Percentiles rank a stretch among this genome's conserved stretches.
phyloP scores from a whole-genome alignment of 306 rosid species.

The Cotoneaster glaucophyllus region DNA sequence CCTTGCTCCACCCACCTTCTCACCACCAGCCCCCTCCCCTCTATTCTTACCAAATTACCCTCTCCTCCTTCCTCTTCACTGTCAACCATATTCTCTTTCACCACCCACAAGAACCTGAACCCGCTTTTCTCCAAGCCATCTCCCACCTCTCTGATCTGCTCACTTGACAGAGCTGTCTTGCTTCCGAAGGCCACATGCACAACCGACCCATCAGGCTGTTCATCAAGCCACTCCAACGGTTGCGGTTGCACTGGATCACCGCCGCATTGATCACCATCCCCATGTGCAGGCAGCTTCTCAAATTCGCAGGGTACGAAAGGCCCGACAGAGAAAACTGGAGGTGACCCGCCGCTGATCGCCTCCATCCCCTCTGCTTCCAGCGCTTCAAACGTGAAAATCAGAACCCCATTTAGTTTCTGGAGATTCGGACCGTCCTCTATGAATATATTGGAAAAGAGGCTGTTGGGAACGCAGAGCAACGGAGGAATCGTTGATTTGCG shows the following conservation, averaged over 20 bases:
- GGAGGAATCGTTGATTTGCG: constrained; percentile 46
- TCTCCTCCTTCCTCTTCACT: constrained; percentile 25
- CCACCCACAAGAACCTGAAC: constrained; percentile 48
- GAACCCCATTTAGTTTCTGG: constrained; percentile 25
- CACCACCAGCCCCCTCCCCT: constrained; percentile 37
- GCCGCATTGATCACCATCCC: background rate
- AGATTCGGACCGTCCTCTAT: constrained; percentile 28
- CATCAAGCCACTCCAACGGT: constrained; percentile 35
- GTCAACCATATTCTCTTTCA: constrained; percentile 44
- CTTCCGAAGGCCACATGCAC: constrained; percentile 55
- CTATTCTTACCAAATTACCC: constrained; percentile 7
- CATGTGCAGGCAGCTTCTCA: constrained; percentile 15
- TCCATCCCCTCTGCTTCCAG: constrained; percentile 26
- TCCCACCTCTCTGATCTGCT: constrained; percentile 46
- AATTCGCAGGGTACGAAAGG: constrained; percentile 46
- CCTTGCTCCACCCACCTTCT: constrained; percentile 45
- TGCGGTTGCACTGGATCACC: too few species aligned
- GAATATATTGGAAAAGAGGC: constrained; percentile 8
- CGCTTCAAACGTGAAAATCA: constrained; percentile 37
- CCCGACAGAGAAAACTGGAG: constrained; percentile 37
- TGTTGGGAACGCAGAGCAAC: constrained; percentile 3
- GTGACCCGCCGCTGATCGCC: constrained; percentile 30
- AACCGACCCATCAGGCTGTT: constrained; percentile 34
- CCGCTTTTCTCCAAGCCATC: constrained; percentile 40
- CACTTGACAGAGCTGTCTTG: constrained; percentile 25